Percentiles rank a stretch among this genome's conserved stretches.
Conservation (phyloP, 1,284 basidiomycete species). For the Trichosporon asahii region DNA sequence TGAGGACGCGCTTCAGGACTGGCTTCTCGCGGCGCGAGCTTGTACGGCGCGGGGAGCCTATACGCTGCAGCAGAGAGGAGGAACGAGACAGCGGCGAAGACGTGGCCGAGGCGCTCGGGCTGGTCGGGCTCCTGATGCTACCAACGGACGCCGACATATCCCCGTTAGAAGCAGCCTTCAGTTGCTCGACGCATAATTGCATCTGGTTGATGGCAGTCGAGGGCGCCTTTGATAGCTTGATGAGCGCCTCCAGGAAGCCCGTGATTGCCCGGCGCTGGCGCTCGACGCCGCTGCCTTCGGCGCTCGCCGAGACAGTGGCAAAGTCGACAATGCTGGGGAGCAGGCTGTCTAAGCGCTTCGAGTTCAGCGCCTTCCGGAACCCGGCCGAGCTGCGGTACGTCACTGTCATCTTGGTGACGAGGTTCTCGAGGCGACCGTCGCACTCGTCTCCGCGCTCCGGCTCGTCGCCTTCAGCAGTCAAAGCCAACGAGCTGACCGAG, state of each 20-base stretch:
- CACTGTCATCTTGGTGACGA: slow-evolving; percentile 36
- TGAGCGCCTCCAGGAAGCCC: slow-evolving; percentile 32
- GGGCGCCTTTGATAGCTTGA: slow-evolving; percentile 38
- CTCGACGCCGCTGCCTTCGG: slow-evolving; percentile 23
- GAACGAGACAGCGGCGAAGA: not conserved
- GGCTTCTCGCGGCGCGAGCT: slow-evolving; percentile 17
- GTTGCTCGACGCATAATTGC: slow-evolving; percentile 36
- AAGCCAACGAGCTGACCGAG: slow-evolving; percentile 4
- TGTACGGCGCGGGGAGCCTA: slow-evolving; percentile 33
- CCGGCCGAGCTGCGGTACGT: slow-evolving; percentile 34
- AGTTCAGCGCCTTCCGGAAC: slow-evolving; percentile 37
- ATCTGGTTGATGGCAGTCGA: slow-evolving; percentile 38
- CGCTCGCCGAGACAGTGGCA: slow-evolving; percentile 37
- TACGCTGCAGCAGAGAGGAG: not conserved
- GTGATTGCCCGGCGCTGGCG: slow-evolving; percentile 31
- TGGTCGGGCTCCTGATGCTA: not conserved
- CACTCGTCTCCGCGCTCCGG: slow-evolving; percentile 11
- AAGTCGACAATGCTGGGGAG: slow-evolving; percentile 48
- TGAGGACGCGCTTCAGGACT: slow-evolving; percentile 36
- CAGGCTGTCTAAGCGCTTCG: slow-evolving; percentile 42
- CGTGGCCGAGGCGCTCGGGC: not conserved
- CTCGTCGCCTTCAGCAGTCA: not conserved
- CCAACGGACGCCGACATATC: not conserved
- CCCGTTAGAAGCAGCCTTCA: slow-evolving; percentile 18
- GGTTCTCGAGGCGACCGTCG: slow-evolving; percentile 30